Base-by-base conservation (phyloP, 2,329 filamentous ascomycete genomes). In the Pleurostoma richardsiae region DNA sequence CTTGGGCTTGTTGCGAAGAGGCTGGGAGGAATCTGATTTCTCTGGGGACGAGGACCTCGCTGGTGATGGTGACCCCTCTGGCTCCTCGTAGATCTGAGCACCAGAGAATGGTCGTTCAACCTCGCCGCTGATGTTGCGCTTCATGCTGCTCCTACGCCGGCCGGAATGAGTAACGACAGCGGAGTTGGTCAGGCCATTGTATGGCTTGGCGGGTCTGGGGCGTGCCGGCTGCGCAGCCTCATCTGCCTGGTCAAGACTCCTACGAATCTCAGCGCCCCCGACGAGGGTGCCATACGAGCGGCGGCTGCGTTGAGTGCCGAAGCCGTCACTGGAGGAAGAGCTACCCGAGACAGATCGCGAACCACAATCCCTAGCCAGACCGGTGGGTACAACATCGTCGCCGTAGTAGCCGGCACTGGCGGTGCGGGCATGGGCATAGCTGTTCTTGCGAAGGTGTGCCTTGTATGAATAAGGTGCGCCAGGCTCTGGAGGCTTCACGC, bases 61-160 rank as follows among this genome's bases (percentile, higher is more conserved):
- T 54, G 56, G 47, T 3, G 61, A 46, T 45, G 62, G 55, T 30
- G 62, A 54, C n/a, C 56, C 73, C 58, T 87, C 82, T 1, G 89
- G 87, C 61, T 96, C 92, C 64, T 96, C 91, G 75, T 90, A 96
- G 50, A 96, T 91, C 59, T 88, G 83, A 60, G 90, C 86, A 31
- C 84, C 81, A 2, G 84, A 85, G 61, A 89, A 90, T 2, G 83
- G 78, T 45, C 74, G 79, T 54, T 78, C 71, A 49, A 84, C 68
- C 58, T 86, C 83, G 26, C 83, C 85, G 60, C 85, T 90, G 57
- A 83, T 77, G 54, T 87, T 86, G 50, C 86, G 77, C 64, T 80
- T 84, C 57, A 80, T 73, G 56, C 82, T 85, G 57, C 82, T 85
- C 52, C 82, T 82, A 31, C 77, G 79, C 39, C 80, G 73, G 28